Evolutionary conservation across 805 yeast species (phyloP), one percentile per base, ranked within the genome.

Genomic region (Yarrowia hollandica): DNA sequence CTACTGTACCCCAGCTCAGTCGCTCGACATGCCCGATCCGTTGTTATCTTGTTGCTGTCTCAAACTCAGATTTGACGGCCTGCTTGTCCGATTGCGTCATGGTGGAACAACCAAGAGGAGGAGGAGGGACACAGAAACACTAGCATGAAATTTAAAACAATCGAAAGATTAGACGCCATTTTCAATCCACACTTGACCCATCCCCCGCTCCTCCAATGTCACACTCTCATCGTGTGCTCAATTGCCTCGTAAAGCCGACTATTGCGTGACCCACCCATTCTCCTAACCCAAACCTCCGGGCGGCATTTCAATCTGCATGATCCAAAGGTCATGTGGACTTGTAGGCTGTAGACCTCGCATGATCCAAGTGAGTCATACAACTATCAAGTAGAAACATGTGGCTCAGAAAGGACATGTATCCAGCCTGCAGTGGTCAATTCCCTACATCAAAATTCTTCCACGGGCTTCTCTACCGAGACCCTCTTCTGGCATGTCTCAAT

Each of bases 311-410:
- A 26, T 12, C 30, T 26, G 30, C 30, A 26, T 26, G 11, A 10
- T 12, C 30, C 12, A 26, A 26, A 12, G 54, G 54, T 46, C 54
- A 46, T 15, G 21, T 46, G 54, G 38, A 31, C 54, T 16, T 19
- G 15, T 28, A 5, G 9, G 23, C 50, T 16, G 50, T 28, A 42
- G 18, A 5, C 11, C 18, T 30, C 37, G 55, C 55, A 48, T 48
- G 55, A 48, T 48, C 55, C 55, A 48, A 22, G 55, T 48, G 55
- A 48, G 55, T 48, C 55, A 48, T 23, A 5, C 37, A 22, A 26
- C 26, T 26, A 16, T 26, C 33, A 26, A 6, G 30, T 26, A 26
- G 11, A 26, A 10, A 26, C 11, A 26, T 3, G 2, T 12, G 11
- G 30, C 7, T 12, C 11, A 26, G 30, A 10, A 12, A 12, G 11